Percentiles rank a stretch among this genome's conserved stretches.
Conservation (phyloP, 352 stramenopile genomes). For the Poterioochromonas sp. region DNA sequence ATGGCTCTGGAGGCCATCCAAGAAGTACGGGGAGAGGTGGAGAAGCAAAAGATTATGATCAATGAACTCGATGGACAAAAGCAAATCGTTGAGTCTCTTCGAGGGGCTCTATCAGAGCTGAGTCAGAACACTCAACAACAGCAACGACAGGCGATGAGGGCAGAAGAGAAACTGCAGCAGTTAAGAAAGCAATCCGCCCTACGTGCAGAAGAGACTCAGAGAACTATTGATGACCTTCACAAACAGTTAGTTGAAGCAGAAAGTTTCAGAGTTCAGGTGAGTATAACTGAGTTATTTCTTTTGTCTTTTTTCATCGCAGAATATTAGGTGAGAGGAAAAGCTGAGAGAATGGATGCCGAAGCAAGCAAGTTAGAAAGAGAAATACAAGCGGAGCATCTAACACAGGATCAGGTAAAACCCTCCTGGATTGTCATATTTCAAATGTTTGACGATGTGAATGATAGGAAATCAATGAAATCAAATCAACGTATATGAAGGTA, state of each 20-base stretch:
- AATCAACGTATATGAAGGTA: background rate
- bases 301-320: background rate
- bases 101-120: background rate
- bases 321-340: background rate
- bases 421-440: background rate
- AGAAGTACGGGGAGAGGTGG: background rate
- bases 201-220: background rate
- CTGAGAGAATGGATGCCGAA: slow-evolving; percentile 10
- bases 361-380: background rate
- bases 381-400: background rate
- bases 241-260: slow-evolving; percentile 27
- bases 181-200: background rate
- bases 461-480: slow-evolving; percentile 18
- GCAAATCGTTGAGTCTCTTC: background rate
- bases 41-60: slow-evolving; percentile 8
- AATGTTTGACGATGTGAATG: background rate
- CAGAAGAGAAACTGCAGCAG: slow-evolving; percentile 12
- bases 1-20: background rate
- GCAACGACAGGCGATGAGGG: background rate
- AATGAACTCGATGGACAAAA: background rate
- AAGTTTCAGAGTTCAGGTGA: slow-evolving; percentile 18
- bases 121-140: slow-evolving; percentile 17
- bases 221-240: slow-evolving; percentile 9
- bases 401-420: slow-evolving; percentile 10
- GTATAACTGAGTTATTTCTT: no score